Evolutionary conservation across 2,329 filamentous ascomycete species (phyloP).

Genomic region (Penicillium fuscoglaucum): DNA sequence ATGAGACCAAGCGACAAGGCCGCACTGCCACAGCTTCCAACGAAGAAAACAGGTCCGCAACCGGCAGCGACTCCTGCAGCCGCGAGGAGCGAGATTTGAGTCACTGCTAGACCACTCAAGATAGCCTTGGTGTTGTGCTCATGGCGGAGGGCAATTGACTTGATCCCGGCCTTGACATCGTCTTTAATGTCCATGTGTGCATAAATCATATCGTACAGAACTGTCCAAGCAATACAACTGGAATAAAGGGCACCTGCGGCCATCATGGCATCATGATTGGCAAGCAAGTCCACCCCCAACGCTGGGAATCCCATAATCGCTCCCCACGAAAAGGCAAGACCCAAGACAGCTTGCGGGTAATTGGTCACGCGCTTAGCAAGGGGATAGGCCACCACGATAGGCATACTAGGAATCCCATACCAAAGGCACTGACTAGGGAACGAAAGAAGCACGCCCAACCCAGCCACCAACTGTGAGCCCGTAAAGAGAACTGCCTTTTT

Average conservation of each 20-base stretch:
- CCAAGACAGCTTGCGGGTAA: conserved; percentile 55
- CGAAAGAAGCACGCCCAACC: conserved; percentile 45
- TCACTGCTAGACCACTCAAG: conserved; percentile 42
- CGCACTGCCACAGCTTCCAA: conserved; percentile 60
- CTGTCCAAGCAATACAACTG: conserved; percentile 51
- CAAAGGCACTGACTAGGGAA: conserved; percentile 46
- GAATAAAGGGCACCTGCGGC: conserved; percentile 47
- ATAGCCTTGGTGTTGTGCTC: conserved; percentile 49
- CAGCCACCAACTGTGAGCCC: conserved; percentile 43
- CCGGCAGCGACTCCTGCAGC: conserved; percentile 50
- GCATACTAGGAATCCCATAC: conserved; percentile 46
- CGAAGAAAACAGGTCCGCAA: conserved; percentile 59
- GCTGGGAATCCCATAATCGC: conserved; percentile 52
- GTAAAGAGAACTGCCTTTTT: conserved; percentile 48
- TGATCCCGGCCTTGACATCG: conserved; percentile 52
- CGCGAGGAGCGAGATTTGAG: conserved; percentile 46
- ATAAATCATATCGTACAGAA: conserved; percentile 54
- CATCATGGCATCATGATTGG: conserved; percentile 37
- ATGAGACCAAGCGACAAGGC: conserved; percentile 56
- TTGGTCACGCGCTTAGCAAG: conserved; percentile 55
- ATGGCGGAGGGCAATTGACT: conserved; percentile 52
- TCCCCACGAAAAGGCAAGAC: conserved; percentile 54
- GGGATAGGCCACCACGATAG: conserved; percentile 51
- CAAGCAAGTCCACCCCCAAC: conserved; percentile 48
- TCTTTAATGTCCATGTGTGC: conserved; percentile 55